Percentiles rank a stretch among this genome's conserved stretches.
Evolutionary conservation across 129 eudicot species (phyloP).

Genomic region (Flaveria bidentis): DNA sequence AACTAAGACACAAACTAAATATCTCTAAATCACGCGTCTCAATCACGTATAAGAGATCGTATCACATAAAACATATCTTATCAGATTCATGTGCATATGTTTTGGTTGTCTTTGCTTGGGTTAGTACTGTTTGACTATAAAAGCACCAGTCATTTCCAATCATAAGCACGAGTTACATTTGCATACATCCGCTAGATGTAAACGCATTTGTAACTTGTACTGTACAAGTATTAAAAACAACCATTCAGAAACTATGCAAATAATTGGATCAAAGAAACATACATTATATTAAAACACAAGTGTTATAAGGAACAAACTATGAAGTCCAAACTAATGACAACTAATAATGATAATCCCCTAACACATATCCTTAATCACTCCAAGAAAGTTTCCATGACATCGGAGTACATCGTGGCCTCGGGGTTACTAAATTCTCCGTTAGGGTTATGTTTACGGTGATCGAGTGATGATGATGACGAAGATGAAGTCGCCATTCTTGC

Average conservation of each 20-base stretch:
- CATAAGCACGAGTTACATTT: neutral
- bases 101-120: constrained; percentile 1
- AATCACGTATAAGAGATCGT: neutral
- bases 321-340: constrained; percentile 31
- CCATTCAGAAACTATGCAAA: neutral
- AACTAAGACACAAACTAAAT: neutral
- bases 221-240: neutral
- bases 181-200: constrained; percentile 3
- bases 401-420: constrained; percentile 75
- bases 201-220: constrained; percentile 7
- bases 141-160: constrained; percentile 7
- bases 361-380: constrained; percentile 54
- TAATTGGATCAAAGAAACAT: constrained; percentile 29
- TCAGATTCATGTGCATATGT: neutral
- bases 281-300: constrained; percentile 20
- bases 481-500: constrained; percentile 82
- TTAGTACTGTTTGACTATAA: constrained; percentile 14
- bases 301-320: constrained; percentile 31
- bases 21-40: neutral
- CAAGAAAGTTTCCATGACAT: constrained; percentile 92
- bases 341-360: constrained; percentile 28
- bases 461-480: constrained; percentile 80
- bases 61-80: neutral
- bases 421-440: constrained; percentile 63
- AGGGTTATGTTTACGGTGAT: constrained; percentile 61